Percentiles rank a stretch among this genome's conserved stretches.
These are phyloP conservation scores for Pseudogymnoascus sp. DNA, from an alignment of 2,329 filamentous ascomycete species.

Conservation along the genomic window DNA sequence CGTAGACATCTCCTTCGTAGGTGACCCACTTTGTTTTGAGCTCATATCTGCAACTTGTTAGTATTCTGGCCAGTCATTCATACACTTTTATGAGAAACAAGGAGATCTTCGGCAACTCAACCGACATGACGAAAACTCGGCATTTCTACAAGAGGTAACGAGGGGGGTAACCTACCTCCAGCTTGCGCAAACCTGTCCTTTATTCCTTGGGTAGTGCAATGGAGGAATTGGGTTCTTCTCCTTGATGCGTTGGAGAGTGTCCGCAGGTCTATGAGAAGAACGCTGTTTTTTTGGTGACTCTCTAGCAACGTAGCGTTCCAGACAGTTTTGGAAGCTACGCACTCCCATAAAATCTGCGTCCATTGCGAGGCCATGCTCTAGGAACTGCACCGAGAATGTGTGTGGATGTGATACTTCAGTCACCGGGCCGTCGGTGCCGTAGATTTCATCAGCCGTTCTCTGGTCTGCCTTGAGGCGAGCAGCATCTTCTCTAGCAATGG, in stretches of 20 bases:
- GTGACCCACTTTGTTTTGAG: not conserved
- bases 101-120: not conserved
- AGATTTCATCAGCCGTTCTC: not conserved
- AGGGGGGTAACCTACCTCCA: not conserved
- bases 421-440: not conserved
- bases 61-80: not conserved
- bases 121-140: not conserved
- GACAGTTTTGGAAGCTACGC: not conserved
- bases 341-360: not conserved
- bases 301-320: not conserved
- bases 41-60: not conserved
- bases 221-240: slow-evolving; percentile 6
- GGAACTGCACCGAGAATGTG: not conserved
- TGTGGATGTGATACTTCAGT: not conserved
- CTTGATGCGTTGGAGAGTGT: not conserved
- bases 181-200: not conserved
- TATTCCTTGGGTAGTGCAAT: not conserved
- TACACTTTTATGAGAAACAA: not conserved
- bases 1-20: not conserved
- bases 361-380: not conserved
- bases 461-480: not conserved
- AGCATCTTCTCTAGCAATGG: not conserved
- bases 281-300: not conserved
- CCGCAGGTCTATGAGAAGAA: not conserved
- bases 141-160: not conserved